Conservation (phyloP, 371 early-diverging fungal genomes). For the Coemansia sp. region DNA sequence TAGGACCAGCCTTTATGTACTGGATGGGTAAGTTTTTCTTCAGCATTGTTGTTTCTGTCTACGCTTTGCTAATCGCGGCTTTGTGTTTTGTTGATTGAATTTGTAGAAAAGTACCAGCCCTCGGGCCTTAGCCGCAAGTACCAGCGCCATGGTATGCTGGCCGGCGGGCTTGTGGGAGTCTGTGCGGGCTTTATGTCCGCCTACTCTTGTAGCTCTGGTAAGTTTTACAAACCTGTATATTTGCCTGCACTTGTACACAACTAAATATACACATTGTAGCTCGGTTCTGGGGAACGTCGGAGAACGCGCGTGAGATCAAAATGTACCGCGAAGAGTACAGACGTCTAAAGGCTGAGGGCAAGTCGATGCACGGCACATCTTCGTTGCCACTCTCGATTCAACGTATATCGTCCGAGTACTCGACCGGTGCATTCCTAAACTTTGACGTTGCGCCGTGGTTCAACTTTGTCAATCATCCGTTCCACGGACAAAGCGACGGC, state of each 20-base stretch:
- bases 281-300: constrained; percentile 93
- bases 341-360: constrained; percentile 64
- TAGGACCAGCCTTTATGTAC: constrained; percentile 71
- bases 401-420: constrained; percentile 66
- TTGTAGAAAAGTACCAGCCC: constrained; percentile 51
- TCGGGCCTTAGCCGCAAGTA: constrained; percentile 26
- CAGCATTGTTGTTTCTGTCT: no score
- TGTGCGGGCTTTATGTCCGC: constrained; percentile 40
- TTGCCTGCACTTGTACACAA: background rate
- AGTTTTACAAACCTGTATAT: background rate
- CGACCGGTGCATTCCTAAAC: constrained; percentile 54
- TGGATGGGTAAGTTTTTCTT: constrained; percentile 66
- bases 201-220: constrained; percentile 18
- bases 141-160: constrained; percentile 34
- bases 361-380: constrained; percentile 69
- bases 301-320: constrained; percentile 79
- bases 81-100: background rate
- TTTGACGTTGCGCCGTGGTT: constrained; percentile 66
- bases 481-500: constrained; percentile 60
- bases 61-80: no score
- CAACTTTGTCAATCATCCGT: constrained; percentile 80
- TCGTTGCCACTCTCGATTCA: constrained; percentile 63
- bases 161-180: constrained; percentile 18
- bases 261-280: constrained; percentile 48
- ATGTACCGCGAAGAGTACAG: constrained; percentile 69